Evolutionary conservation across 305 asterid genomes (phyloP).

Genomic region (Fraxinus dipetala): DNA sequence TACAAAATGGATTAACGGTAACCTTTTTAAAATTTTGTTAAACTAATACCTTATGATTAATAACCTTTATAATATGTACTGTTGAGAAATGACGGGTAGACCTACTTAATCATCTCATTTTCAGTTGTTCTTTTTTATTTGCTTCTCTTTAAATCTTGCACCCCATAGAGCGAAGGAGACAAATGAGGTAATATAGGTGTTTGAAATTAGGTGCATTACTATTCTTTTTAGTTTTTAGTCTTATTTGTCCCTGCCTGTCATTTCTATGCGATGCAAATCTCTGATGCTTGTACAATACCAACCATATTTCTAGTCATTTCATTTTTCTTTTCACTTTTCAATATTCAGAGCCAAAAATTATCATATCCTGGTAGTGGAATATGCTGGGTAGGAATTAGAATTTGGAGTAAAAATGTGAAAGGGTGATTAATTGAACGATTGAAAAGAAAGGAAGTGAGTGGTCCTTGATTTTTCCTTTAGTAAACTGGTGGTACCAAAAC

Average conservation of each 20-base stretch:
- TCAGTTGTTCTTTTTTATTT: no score
- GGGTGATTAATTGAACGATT: neutral
- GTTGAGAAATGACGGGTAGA: no score
- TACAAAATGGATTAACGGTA: no score
- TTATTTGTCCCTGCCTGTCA: slow-evolving; percentile 6
- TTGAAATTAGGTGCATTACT: no score
- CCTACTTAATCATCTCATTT: no score
- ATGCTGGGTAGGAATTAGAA: neutral
- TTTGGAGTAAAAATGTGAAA: neutral
- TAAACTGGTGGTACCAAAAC: no score
- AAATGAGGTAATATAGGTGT: no score
- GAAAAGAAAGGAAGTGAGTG: neutral
- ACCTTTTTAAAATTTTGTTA: no score
- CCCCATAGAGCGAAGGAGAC: no score
- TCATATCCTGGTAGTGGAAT: neutral
- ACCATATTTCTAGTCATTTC: slow-evolving; percentile 20
- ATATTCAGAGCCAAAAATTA: neutral
- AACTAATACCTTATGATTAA: no score
- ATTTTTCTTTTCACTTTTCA: slow-evolving; percentile 13
- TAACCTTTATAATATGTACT: no score
- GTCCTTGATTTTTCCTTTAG: neutral
- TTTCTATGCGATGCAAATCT: slow-evolving; percentile 28
- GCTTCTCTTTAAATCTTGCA: no score
- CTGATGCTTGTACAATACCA: slow-evolving; percentile 29
- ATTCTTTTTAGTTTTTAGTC: neutral